Evolutionary conservation across 495 filamentous ascomycete species (phyloP).

Genomic region (Rostrohypoxylon terebratum): DNA sequence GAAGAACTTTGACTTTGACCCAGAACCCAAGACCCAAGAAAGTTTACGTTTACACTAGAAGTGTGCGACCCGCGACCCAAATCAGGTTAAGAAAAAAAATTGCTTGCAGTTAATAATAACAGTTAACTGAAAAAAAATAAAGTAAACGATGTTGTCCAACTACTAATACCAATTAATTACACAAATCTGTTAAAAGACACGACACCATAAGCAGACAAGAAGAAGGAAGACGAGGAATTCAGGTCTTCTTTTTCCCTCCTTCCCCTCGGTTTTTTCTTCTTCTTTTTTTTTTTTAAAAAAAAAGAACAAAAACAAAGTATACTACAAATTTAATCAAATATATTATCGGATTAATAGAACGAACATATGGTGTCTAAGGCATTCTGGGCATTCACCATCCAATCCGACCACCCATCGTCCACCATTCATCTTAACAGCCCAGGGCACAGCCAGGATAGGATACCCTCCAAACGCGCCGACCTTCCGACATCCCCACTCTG

Average conservation of each 20-base stretch:
- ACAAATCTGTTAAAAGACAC: neutral
- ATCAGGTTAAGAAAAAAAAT: conserved; percentile 8
- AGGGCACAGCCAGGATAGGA: neutral
- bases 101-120: neutral
- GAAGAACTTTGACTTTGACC: neutral
- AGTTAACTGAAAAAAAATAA: neutral
- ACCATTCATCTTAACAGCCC: neutral
- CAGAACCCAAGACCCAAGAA: neutral
- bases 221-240: neutral
- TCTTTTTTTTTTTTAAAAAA: too few species aligned
- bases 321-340: neutral
- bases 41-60: neutral
- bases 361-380: conserved; percentile 2
- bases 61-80: conserved; percentile 1
- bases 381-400: neutral
- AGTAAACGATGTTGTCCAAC: neutral
- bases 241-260: neutral
- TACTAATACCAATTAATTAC: neutral
- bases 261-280: neutral
- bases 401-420: neutral
- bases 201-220: neutral
- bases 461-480: conserved; percentile 30
- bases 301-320: too few species aligned
- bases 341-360: neutral
- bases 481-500: conserved; percentile 37